Percentiles rank a stretch among this genome's conserved stretches.
Evolutionary conservation across 768 basidiomycete genomes (phyloP).

Genomic region (Cubamyces sp.): DNA sequence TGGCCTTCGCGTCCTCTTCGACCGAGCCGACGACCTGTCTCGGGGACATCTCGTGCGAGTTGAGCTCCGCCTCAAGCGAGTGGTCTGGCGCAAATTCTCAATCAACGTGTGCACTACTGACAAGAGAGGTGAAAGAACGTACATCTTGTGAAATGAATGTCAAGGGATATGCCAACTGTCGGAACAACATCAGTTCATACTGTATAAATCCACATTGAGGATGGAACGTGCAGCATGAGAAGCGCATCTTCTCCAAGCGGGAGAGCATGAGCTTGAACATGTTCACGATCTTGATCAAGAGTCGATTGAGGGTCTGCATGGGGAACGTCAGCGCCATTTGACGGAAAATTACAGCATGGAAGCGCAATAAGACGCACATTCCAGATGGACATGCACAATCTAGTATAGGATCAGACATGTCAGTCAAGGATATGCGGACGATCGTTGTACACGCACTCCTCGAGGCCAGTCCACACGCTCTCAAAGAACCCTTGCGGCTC

Average conservation of each 20-base stretch:
- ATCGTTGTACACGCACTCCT: conserved; percentile 26
- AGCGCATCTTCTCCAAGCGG: conserved; percentile 30
- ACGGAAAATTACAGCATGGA: too few species aligned
- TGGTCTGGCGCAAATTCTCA: conserved; percentile 8
- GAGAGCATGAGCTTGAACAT: conserved; percentile 31
- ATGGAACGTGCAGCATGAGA: conserved; percentile 24
- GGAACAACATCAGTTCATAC: not conserved
- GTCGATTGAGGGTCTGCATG: conserved; percentile 26
- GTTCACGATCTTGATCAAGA: conserved; percentile 28
- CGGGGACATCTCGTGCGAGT: conserved; percentile 18
- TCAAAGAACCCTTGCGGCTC: conserved; percentile 30
- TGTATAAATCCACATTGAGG: not conserved
- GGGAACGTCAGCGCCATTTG: not conserved
- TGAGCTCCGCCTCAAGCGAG: conserved; percentile 8
- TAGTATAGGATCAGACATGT: not conserved
- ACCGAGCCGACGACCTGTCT: conserved; percentile 13
- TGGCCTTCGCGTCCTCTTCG: conserved; percentile 28
- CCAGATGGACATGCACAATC: conserved; percentile 34
- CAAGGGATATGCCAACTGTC: conserved; percentile 27
- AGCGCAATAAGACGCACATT: conserved; percentile 20
- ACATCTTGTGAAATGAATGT: conserved; percentile 25
- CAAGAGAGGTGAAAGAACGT: not conserved
- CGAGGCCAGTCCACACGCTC: conserved; percentile 31
- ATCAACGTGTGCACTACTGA: not conserved
- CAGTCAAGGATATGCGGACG: not conserved